Base-by-base conservation (phyloP, 108 stramenopile genomes). In the Nitzschia putrida region DNA sequence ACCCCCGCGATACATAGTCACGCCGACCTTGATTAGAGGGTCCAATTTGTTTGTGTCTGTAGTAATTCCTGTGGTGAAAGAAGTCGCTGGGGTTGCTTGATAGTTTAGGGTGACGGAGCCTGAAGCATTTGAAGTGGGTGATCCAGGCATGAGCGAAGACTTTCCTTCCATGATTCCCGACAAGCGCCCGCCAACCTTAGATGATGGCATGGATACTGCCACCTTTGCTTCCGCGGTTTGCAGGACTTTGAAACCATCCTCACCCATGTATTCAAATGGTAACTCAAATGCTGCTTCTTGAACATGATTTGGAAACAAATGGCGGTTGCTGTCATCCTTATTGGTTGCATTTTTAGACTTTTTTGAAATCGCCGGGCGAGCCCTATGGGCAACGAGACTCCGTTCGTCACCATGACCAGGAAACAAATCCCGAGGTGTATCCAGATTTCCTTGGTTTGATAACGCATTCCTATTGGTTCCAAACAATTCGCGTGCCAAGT, bases 31-130 rank as follows among this genome's bases (percentile, higher is more conserved):
- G 54, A 77, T 41, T 10, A 77, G 53, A n/a, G 69, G 69, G 39
- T 77, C 47, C 16, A 42, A 50, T 5, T 41, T 38, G 55, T 77
- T 57, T 34, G 50, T 60, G n/a, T 69, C 76, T 57, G 64, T 66
- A 57, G 51, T 77, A 69, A 71, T 66, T 66, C 76, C 76, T 10
- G 71, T 18, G 3, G 76, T 64, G 9, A 77, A 18, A 22, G 47
- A 61, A 21, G 42, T 59, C 61, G 49, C 50, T 20, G 29, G 40
- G 21, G 54, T 63, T 2, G 63, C 34, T 10, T 70, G 58, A 38
- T 77, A 77, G 60, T 77, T 66, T n/a, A 77, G 42, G 10, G 64
- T 41, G 38, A 54, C 57, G 14, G 76, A 77, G 25, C 76, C 76
- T 6, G 66, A 61, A 11, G 66, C 57, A 43, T 67, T 44, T 16